Base-by-base conservation (phyloP, 2,329 filamentous ascomycete species). In the Hymenoscyphus fraxineus region DNA sequence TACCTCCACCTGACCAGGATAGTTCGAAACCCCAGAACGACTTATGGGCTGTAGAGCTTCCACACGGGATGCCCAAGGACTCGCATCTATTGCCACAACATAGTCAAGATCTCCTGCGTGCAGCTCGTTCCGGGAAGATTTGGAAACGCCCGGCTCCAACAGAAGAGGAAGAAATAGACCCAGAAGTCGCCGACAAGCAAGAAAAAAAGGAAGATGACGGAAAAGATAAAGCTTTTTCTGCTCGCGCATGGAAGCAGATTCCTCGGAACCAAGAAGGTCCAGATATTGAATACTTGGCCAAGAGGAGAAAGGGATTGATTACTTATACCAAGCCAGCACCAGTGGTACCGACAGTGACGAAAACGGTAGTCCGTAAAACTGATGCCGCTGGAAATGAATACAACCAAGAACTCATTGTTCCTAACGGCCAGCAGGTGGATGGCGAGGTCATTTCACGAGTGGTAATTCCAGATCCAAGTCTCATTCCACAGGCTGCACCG, bases 31-130 rank as follows among this genome's bases (percentile, higher is more conserved):
- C 87, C 67, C 83, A 83, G 69, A 86, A 87, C 72, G 85, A 90
- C 74, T 81, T 85, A 61, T 94, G 90, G 85, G 88, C 87, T n/a
- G 74, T 82, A 58, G 93, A 97, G 74, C 83, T 92, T 19, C 88
- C 91, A 2, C 82, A 85, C 68, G 86, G 85, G 56, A 94, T 97
- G 91, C 94, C 94, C 47, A 90, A 91, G 72, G 94, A 97, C 75
- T 91, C 87, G 38, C 85, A 90, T 64, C 82, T 96, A 39, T 81
- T 97, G 10, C 85, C 91, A 0, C 84, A 88, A 1, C 90, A 93
- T 75, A 94, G 89, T 61, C 91, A 95, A 73, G 91, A 93, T 68
- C 83, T 97, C 5, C 82, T 97, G 15, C 88, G 91, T 64, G 90
- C 91, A 44, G 92, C 92, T 58, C 86, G 93, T 65, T 91, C 91